phyloP scores from a whole-genome alignment of 805 yeast species.

The Lachancea nothofagi region DNA sequence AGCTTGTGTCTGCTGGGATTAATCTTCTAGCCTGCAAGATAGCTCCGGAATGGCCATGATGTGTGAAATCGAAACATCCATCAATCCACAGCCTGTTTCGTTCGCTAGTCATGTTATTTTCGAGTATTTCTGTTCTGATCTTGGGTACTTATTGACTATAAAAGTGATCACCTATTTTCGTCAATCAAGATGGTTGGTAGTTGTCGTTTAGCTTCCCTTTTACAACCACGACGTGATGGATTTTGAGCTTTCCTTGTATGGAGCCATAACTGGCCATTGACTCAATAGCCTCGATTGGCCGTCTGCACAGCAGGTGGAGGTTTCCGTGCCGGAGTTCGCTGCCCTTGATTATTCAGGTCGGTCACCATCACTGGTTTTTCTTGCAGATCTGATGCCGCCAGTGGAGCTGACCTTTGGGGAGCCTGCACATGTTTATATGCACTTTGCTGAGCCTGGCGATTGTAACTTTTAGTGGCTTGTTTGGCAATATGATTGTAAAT shows the following conservation, averaged over 20 bases:
- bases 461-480: constrained; percentile 19
- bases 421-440: background rate
- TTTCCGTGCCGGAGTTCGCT: no score
- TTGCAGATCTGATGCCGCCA: background rate
- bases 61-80: constrained; percentile 97
- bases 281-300: no score
- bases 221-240: no score
- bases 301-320: no score
- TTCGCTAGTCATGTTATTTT: constrained; percentile 4
- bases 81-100: constrained; percentile 76
- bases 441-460: constrained; percentile 2
- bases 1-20: constrained; percentile 55
- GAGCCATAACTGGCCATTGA: no score
- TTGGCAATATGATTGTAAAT: constrained; percentile 43
- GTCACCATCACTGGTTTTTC: no score
- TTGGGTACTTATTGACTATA: no score
- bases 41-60: constrained; percentile 98
- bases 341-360: no score
- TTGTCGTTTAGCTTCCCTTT: no score
- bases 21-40: constrained; percentile 85
- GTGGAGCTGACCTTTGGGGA: background rate
- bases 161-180: no score
- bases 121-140: background rate
- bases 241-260: no score
- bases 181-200: no score